Conservation (phyloP, 176 grass and related monocot species). For the Zea mays region DNA sequence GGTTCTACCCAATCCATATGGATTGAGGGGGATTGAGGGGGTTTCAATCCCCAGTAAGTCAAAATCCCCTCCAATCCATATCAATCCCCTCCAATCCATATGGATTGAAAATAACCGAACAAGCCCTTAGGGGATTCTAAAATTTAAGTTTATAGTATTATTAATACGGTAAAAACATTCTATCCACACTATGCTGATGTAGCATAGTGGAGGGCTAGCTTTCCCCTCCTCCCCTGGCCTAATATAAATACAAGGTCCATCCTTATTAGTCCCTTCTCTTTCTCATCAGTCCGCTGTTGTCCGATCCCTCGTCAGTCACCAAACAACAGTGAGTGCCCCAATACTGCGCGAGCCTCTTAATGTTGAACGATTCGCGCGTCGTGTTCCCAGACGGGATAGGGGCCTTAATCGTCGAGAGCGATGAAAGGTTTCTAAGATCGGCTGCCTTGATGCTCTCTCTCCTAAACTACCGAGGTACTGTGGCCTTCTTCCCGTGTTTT, state of each 20-base stretch:
- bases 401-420: conserved; percentile 3
- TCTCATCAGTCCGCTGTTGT: not conserved
- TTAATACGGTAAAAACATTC: not conserved
- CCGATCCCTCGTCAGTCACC: not conserved
- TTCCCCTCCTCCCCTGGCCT: not conserved
- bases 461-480: conserved; percentile 9
- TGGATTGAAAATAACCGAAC: too few relatives aligned
- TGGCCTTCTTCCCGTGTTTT: not conserved
- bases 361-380: not conserved
- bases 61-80: too few relatives aligned
- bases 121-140: not conserved
- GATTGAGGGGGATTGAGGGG: too few relatives aligned
- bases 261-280: not conserved
- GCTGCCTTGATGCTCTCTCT: not conserved
- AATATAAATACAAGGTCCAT: not conserved
- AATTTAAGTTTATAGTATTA: not conserved
- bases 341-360: not conserved
- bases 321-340: not conserved
- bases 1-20: too few relatives aligned
- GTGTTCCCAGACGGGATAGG: conserved; percentile 14
- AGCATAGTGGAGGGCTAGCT: not conserved
- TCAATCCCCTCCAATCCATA: too few relatives aligned
- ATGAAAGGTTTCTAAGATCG: not conserved
- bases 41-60: too few relatives aligned
- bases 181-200: not conserved